Evolutionary conservation across 2,329 filamentous ascomycete species (phyloP), one percentile per base, ranked within the genome.

Genomic region (Sclerotiophoma versabilis): DNA sequence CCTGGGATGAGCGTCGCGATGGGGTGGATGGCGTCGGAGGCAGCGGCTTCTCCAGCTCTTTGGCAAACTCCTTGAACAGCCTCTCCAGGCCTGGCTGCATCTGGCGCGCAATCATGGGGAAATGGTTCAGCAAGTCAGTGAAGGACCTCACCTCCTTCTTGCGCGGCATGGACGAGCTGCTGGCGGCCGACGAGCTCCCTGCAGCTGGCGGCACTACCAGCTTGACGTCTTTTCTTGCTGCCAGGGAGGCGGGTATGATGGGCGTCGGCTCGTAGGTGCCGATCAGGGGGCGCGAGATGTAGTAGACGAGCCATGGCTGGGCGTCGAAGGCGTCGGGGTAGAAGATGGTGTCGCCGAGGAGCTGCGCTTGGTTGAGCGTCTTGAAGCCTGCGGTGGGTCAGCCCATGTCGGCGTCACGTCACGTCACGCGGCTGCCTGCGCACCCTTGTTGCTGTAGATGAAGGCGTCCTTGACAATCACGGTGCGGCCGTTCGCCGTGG

Each of bases 371-470:
- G 60, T 91, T 92, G 58, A 97, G 81, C 27, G 87, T 87, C 78
- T 95, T 96, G 83, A 98, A 99, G 45, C 93, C 91, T 96, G 51
- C 33, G 11, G 30, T 17, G 20, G 52, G 60, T 69, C 52, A 69
- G 65, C 48, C 22, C 20, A 17, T n/a, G n/a, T n/a, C n/a, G n/a
- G n/a, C 5, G 6, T 4, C 15, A 5, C 8, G 4, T 30, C 14
- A 2, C 3, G 22, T 15, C 17, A 11, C 22, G 25, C 20, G 7
- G 17, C 12, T 34, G 20, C 23, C 23, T 15, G 46, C 64, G 50
- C 76, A 92, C 93, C 95, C 82, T 99, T 99, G 72, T 98, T 98
- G 74, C 90, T 97, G 77, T 96, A 99, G 33, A 98, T 84, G 65
- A 89, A 89, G 22, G 89, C 87, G 76, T 99, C 95, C 76, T 98